Conservation (phyloP, 1,284 basidiomycete genomes). For the Fomitiporia mediterranea region DNA sequence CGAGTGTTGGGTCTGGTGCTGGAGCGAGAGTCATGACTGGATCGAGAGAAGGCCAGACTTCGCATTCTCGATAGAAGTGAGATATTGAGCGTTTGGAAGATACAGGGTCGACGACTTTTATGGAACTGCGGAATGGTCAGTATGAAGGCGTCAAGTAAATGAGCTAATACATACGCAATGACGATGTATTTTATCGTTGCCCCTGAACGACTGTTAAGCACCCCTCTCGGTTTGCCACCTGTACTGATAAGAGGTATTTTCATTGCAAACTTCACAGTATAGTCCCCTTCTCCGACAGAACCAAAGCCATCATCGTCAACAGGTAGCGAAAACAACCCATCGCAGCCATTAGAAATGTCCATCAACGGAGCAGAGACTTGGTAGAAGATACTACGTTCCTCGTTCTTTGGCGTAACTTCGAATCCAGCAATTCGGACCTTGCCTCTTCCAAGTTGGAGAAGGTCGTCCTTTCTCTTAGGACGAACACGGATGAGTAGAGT, state of each 20-base stretch:
- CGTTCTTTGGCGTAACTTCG: conserved; percentile 64
- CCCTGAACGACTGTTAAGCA: conserved; percentile 49
- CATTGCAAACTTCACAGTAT: conserved; percentile 78
- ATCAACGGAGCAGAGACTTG: conserved; percentile 68
- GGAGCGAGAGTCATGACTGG: conserved; percentile 61
- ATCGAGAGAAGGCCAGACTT: conserved; percentile 79
- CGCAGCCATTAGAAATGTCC: conserved; percentile 43
- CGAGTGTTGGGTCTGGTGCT: conserved; percentile 57
- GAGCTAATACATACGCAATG: conserved; percentile 50
- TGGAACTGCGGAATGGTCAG: conserved; percentile 43
- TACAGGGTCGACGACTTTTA: conserved; percentile 73
- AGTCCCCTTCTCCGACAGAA: conserved; percentile 61
- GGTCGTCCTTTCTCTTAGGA: conserved; percentile 31
- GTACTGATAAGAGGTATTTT: conserved; percentile 62
- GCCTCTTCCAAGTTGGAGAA: conserved; percentile 68
- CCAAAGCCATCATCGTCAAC: conserved; percentile 73
- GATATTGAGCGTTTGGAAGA: conserved; percentile 71
- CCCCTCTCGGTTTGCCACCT: conserved; percentile 66
- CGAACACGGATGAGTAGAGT: conserved; percentile 67
- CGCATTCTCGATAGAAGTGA: conserved; percentile 87
- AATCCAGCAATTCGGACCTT: conserved; percentile 88
- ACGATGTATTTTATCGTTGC: conserved; percentile 80
- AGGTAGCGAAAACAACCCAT: conserved; percentile 45
- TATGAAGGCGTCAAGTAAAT: conserved; percentile 2
- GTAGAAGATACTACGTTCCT: conserved; percentile 80